A percentile compares a stretch with the other conserved stretches of the same genome.
phyloP scores from a whole-genome alignment of 305 asterid genomes.

The Fraxinus ornus region DNA sequence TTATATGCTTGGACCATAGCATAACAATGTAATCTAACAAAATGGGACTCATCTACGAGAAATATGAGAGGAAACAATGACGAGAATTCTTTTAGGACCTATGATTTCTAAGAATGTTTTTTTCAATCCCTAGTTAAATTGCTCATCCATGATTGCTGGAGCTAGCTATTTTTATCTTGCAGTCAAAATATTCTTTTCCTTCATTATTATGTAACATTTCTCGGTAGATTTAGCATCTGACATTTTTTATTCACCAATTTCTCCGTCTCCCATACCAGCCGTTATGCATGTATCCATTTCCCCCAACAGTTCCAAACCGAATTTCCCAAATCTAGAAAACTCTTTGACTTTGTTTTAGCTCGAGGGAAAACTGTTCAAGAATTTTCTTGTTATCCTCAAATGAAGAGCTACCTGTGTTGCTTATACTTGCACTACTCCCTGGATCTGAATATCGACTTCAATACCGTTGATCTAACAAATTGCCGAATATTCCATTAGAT shows the following conservation, averaged over 20 bases:
- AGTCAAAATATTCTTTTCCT: background rate
- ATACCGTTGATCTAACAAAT: conserved; percentile 64
- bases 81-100: background rate
- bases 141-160: background rate
- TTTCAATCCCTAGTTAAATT: background rate
- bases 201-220: background rate
- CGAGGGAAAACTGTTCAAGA: background rate
- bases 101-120: background rate
- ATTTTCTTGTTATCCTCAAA: background rate
- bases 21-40: background rate
- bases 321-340: background rate
- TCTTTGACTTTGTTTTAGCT: background rate
- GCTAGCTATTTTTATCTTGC: background rate
- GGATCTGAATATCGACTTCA: conserved; percentile 70
- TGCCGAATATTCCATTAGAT: conserved; percentile 61
- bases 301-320: background rate
- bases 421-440: conserved; percentile 33
- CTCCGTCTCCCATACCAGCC: background rate
- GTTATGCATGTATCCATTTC: background rate
- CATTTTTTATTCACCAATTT: background rate
- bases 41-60: background rate
- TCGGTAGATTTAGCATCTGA: background rate
- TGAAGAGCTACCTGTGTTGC: background rate
- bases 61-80: background rate
- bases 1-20: background rate